A percentile compares a stretch with the other conserved stretches of the same genome.
phyloP scores from a whole-genome alignment of 352 stramenopile genomes.

The Pythium guiyangense region DNA sequence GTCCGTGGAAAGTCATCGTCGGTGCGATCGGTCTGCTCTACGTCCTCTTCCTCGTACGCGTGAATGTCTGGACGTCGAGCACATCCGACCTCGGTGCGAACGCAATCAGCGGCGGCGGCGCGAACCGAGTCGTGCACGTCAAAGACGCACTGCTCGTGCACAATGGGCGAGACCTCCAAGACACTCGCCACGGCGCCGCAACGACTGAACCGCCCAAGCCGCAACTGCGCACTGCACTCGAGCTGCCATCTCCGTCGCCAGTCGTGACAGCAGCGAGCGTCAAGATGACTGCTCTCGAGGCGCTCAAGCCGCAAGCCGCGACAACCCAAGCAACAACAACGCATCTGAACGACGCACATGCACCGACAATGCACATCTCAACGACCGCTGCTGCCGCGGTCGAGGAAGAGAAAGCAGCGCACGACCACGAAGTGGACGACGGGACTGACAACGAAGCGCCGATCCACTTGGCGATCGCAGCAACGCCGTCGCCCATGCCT shows the following conservation, averaged over 20 bases:
- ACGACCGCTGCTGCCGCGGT: background rate
- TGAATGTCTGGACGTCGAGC: constrained; percentile 10
- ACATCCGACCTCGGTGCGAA: constrained; percentile 2
- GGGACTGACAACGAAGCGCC: constrained; percentile 2
- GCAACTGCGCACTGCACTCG: constrained; percentile 3
- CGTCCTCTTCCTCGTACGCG: constrained; percentile 17
- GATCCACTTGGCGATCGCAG: constrained; percentile 7
- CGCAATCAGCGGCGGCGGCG: background rate
- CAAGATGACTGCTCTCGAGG: background rate
- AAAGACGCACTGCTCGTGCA: constrained; percentile 9
- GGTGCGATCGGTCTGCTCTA: constrained; percentile 15
- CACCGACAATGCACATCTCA: background rate
- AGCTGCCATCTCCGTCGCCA: background rate
- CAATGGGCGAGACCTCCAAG: constrained; percentile 6
- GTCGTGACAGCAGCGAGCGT: background rate
- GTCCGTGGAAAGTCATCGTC: constrained; percentile 10
- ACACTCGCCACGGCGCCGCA: background rate
- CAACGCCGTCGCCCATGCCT: background rate
- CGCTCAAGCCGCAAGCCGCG: constrained; percentile 3
- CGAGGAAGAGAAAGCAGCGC: constrained; percentile 14
- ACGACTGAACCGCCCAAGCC: constrained; percentile 1
- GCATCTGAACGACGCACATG: constrained; percentile 1
- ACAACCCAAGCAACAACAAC: no score
- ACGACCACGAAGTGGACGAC: constrained; percentile 11
- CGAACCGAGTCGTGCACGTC: background rate